Percentiles rank a stretch among this genome's conserved stretches.
These are phyloP conservation scores for Apiospora aurea DNA, from an alignment of 2,329 filamentous ascomycete species.

Conservation along the genomic window DNA sequence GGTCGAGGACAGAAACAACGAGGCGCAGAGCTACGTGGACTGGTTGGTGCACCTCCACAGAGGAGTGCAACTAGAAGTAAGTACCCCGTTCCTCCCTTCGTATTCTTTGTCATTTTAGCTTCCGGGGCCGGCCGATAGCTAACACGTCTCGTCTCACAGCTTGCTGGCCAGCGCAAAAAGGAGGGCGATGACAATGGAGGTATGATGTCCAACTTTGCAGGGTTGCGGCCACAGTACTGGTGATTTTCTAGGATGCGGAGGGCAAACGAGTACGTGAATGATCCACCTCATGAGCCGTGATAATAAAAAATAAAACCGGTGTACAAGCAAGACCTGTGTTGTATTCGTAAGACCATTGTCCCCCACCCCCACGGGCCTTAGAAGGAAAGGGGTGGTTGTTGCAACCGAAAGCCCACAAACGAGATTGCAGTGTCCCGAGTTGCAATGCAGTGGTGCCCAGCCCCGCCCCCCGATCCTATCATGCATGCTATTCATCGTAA, in stretches of 20 bases:
- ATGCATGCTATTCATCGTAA: not conserved
- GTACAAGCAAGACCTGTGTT: not conserved
- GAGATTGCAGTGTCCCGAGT: not conserved
- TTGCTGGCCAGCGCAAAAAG: slow-evolving; percentile 75
- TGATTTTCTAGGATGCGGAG: slow-evolving; percentile 35
- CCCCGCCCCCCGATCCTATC: not conserved
- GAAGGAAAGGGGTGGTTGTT: not conserved
- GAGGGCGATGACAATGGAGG: slow-evolving; percentile 63
- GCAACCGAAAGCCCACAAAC: slow-evolving; percentile 11
- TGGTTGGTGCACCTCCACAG: slow-evolving; percentile 97
- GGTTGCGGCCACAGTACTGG: slow-evolving; percentile 67
- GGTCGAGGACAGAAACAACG: slow-evolving; percentile 95
- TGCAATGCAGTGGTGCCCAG: not conserved
- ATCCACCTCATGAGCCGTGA: slow-evolving; percentile 16
- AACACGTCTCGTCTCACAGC: slow-evolving; percentile 46
- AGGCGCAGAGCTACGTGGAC: slow-evolving; percentile 97
- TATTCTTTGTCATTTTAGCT: slow-evolving; percentile 15
- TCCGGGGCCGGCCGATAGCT: slow-evolving; percentile 26
- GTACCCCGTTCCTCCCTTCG: slow-evolving; percentile 34
- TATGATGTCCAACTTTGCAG: slow-evolving; percentile 62
- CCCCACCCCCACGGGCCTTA: too few relatives aligned
- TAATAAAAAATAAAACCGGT: slow-evolving; percentile 16
- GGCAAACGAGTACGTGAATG: not conserved
- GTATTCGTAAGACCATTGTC: not conserved
- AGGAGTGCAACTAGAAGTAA: slow-evolving; percentile 87